These are phyloP conservation scores for Ganoderma boninense DNA, from an alignment of 1,284 basidiomycete genomes.

Conservation along the genomic window DNA sequence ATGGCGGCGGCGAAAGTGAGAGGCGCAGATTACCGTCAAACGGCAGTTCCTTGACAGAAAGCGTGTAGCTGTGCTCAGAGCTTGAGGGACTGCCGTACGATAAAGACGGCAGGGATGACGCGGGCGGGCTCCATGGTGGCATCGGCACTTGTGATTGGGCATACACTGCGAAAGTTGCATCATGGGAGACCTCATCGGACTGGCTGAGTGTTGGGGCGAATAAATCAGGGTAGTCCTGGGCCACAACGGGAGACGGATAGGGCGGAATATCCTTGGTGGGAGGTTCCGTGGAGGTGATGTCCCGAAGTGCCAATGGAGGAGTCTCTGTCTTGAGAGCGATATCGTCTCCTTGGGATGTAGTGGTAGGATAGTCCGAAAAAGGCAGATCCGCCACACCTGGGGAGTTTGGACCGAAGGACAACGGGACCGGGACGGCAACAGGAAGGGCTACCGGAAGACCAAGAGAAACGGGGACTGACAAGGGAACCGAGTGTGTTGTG, in stretches of 20 bases:
- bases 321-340: not conserved
- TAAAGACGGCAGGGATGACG: constrained; percentile 22
- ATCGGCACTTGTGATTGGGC: not conserved
- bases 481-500: not conserved
- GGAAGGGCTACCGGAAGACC: constrained; percentile 3
- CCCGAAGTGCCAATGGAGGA: constrained; percentile 16
- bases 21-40: constrained; percentile 20
- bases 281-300: constrained; percentile 24
- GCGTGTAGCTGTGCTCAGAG: constrained; percentile 11
- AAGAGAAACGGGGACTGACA: not conserved
- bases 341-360: constrained; percentile 4
- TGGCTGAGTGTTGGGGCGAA: not conserved
- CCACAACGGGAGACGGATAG: not conserved
- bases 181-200: not conserved
- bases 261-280: not conserved
- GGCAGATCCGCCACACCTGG: not conserved
- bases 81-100: constrained; percentile 22
- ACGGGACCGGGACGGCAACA: constrained; percentile 14
- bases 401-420: not conserved
- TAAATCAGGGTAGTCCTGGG: not conserved
- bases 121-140: constrained; percentile 16
- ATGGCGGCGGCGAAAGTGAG: constrained; percentile 17
- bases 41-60: constrained; percentile 12
- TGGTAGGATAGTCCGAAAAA: not conserved
- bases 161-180: not conserved